Percentiles rank a stretch among this genome's conserved stretches.
Evolutionary conservation across 2,329 filamentous ascomycete genomes (phyloP).

Genomic region (Colletotrichum eleusines): DNA sequence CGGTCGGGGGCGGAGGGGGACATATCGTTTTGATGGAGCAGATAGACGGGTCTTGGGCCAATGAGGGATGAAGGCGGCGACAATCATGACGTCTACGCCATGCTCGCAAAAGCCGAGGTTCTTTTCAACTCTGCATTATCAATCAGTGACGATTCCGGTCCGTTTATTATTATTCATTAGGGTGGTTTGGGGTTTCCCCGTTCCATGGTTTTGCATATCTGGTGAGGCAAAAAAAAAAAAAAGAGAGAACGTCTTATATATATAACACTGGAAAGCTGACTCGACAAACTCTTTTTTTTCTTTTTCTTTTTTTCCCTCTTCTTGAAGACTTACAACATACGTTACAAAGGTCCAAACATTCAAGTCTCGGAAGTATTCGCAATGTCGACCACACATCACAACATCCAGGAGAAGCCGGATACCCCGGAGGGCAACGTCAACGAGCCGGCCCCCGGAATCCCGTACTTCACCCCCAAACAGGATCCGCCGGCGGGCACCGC

Average conservation of each 20-base stretch:
- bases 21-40: neutral
- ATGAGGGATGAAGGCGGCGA: neutral
- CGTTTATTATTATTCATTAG: neutral
- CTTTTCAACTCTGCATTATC: neutral
- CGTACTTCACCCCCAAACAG: conserved; percentile 9
- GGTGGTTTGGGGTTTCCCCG: neutral
- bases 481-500: conserved; percentile 14
- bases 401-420: conserved; percentile 1
- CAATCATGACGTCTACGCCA: neutral
- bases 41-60: neutral
- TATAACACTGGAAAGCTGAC: too few relatives aligned
- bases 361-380: neutral
- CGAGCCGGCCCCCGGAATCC: neutral
- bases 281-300: too few relatives aligned
- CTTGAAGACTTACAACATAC: too few relatives aligned
- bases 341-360: neutral
- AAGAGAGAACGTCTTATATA: too few relatives aligned
- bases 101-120: too few relatives aligned
- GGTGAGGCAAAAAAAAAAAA: neutral
- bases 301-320: too few relatives aligned
- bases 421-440: neutral
- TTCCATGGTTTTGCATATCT: too few relatives aligned
- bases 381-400: conserved; percentile 8
- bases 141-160: neutral
- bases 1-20: neutral